Percentiles rank a stretch among this genome's conserved stretches.
phyloP scores from a whole-genome alignment of 768 basidiomycete species.

The Leccinum obscurum region DNA sequence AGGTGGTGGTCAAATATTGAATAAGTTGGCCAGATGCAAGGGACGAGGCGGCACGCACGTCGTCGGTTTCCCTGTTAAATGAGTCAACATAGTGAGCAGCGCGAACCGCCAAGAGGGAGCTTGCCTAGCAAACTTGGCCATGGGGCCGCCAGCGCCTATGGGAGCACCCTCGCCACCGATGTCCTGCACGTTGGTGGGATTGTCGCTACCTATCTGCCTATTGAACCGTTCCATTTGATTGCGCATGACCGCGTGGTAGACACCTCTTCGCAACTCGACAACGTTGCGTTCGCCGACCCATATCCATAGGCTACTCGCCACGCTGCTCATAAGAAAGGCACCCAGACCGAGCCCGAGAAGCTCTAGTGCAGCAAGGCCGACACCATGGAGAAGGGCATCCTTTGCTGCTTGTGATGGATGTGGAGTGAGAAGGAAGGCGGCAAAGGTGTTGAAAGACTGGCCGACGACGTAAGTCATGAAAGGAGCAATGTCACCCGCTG shows the following conservation, averaged over 20 bases:
- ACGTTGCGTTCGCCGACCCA: constrained; percentile 76
- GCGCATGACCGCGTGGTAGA: constrained; percentile 64
- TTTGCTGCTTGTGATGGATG: constrained; percentile 44
- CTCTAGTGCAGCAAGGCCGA: constrained; percentile 63
- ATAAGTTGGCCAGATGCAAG: too few species aligned
- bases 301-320: constrained; percentile 78
- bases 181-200: constrained; percentile 38
- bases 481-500: constrained; percentile 72
- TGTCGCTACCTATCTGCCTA: constrained; percentile 63
- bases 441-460: constrained; percentile 71
- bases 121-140: too few species aligned
- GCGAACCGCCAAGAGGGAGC: too few species aligned
- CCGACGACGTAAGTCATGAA: constrained; percentile 87
- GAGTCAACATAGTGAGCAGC: too few species aligned
- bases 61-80: too few species aligned
- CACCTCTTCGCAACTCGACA: constrained; percentile 59
- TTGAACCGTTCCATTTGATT: constrained; percentile 94
- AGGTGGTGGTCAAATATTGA: too few species aligned
- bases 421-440: constrained; percentile 49
- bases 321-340: constrained; percentile 68
- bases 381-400: constrained; percentile 50
- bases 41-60: too few species aligned
- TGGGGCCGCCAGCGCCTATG: too few species aligned
- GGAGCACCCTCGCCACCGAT: constrained; percentile 41
- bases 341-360: constrained; percentile 66